These are phyloP conservation scores for Cryomyces minteri DNA, from an alignment of 495 filamentous ascomycete species.

Conservation along the genomic window DNA sequence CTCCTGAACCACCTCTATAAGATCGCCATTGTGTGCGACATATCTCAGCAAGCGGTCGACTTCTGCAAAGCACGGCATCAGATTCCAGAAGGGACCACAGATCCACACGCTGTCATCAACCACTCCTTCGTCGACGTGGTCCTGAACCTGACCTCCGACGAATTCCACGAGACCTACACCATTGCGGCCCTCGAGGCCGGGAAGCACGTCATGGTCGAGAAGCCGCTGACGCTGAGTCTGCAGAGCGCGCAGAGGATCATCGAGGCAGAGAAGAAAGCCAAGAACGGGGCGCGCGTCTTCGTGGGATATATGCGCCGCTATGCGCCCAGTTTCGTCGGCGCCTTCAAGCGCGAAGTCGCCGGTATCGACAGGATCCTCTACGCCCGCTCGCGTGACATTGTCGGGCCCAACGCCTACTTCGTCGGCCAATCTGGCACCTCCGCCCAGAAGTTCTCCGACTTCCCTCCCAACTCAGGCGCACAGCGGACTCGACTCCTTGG, in stretches of 20 bases:
- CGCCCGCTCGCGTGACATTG: slow-evolving; percentile 33
- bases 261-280: slow-evolving; percentile 21
- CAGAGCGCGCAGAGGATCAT: slow-evolving; percentile 23
- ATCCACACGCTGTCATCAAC: not conserved
- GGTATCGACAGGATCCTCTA: slow-evolving; percentile 29
- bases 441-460: slow-evolving; percentile 21
- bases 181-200: slow-evolving; percentile 28
- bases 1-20: slow-evolving; percentile 23
- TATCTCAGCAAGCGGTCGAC: slow-evolving; percentile 13
- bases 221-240: slow-evolving; percentile 29
- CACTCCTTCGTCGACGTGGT: slow-evolving; percentile 25
- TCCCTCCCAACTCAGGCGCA: slow-evolving; percentile 7
- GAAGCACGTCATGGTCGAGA: slow-evolving; percentile 38
- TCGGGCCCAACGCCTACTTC: slow-evolving; percentile 28
- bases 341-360: slow-evolving; percentile 28
- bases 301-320: slow-evolving; percentile 37
- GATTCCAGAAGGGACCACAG: not conserved
- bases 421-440: slow-evolving; percentile 30
- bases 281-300: slow-evolving; percentile 24
- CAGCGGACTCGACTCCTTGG: slow-evolving; percentile 10
- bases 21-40: slow-evolving; percentile 25
- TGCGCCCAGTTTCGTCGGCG: slow-evolving; percentile 29
- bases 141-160: slow-evolving; percentile 30
- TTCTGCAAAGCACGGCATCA: slow-evolving; percentile 5
- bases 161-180: slow-evolving; percentile 29